A percentile compares a stretch with the other conserved stretches of the same genome.
These are phyloP conservation scores for Macrocybe gigantea DNA, from an alignment of 768 basidiomycete genomes.

Conservation along the genomic window DNA sequence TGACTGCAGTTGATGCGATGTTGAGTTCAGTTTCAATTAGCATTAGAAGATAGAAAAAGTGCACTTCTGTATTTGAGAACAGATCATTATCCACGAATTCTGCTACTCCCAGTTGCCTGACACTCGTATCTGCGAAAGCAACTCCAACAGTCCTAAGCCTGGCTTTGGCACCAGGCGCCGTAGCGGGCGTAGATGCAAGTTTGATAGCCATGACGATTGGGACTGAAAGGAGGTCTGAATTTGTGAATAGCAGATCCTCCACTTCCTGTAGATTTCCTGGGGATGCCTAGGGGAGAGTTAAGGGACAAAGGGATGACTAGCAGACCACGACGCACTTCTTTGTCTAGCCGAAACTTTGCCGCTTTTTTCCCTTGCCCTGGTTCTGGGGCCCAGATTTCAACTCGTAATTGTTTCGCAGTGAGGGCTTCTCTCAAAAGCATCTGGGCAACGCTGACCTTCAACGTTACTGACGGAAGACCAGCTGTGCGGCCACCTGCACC, in stretches of 20 bases:
- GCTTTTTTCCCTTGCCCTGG: constrained; percentile 70
- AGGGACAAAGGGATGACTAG: background rate
- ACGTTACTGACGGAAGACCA: constrained; percentile 70
- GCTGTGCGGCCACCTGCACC: constrained; percentile 55
- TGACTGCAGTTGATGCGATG: constrained; percentile 46
- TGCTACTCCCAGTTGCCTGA: constrained; percentile 79
- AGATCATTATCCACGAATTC: constrained; percentile 94
- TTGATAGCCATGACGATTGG: constrained; percentile 91
- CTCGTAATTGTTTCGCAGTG: constrained; percentile 81
- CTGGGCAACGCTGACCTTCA: constrained; percentile 75
- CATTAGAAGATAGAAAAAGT: constrained; percentile 3
- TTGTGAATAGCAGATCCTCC: constrained; percentile 81
- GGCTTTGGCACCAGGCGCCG: constrained; percentile 36
- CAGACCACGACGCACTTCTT: constrained; percentile 49
- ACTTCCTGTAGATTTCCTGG: constrained; percentile 66
- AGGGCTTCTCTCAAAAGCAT: constrained; percentile 83
- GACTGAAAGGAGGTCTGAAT: constrained; percentile 73
- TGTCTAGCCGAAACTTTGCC: constrained; percentile 70
- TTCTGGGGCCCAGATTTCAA: constrained; percentile 87
- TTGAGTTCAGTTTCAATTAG: background rate
- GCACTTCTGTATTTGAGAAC: constrained; percentile 92
- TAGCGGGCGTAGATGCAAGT: constrained; percentile 47
- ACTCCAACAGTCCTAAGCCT: constrained; percentile 75
- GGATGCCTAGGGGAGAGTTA: constrained; percentile 30
- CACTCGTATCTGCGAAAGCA: constrained; percentile 88